Conservation (phyloP, 192 early-diverging fungal species). For the Backusella parvicylindrica region DNA sequence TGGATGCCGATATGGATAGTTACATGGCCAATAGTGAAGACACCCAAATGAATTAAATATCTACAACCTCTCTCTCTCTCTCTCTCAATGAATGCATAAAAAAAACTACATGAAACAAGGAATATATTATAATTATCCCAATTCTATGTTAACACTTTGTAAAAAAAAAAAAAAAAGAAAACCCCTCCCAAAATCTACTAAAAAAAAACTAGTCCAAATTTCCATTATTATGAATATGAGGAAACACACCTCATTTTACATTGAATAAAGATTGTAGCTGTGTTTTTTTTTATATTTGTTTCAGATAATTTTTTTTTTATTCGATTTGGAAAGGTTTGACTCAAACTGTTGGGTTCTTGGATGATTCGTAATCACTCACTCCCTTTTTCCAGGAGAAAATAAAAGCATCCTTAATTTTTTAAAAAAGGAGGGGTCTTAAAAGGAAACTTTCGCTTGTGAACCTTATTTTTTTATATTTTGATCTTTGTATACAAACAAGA, state of each 20-base stretch:
- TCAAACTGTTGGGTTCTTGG: background rate
- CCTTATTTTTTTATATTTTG: background rate
- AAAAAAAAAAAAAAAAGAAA: background rate
- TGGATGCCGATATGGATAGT: slow-evolving; percentile 58
- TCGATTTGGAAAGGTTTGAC: background rate
- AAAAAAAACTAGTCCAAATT: background rate
- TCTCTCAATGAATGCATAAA: background rate
- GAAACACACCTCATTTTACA: background rate
- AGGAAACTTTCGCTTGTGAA: background rate
- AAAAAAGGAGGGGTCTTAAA: background rate
- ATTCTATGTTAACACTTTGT: background rate
- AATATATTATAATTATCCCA: background rate
- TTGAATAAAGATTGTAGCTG: too few relatives aligned
- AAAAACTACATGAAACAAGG: background rate
- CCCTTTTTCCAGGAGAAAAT: background rate
- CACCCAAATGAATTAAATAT: background rate
- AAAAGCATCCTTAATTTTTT: background rate
- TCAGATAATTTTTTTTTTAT: background rate
- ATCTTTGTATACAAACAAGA: background rate
- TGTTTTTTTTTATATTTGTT: too few relatives aligned
- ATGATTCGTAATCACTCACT: background rate
- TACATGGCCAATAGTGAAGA: slow-evolving; percentile 36
- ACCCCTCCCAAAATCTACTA: background rate
- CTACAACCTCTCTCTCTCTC: background rate
- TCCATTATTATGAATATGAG: background rate